These are phyloP conservation scores for Aspergillus puulaauensis DNA, from an alignment of 2,329 filamentous ascomycete genomes.

Conservation along the genomic window DNA sequence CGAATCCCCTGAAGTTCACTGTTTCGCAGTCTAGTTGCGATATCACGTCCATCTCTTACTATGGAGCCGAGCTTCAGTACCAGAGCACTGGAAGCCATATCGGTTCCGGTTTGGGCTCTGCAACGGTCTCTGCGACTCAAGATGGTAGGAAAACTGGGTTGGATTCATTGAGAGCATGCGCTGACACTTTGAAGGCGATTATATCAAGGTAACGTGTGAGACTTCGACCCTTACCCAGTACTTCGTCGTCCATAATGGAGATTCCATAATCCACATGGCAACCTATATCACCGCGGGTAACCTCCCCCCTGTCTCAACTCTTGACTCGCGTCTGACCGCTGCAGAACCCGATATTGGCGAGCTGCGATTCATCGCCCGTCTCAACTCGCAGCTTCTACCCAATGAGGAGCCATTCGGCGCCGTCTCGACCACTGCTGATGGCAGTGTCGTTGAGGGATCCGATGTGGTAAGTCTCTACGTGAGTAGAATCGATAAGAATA, in stretches of 20 bases:
- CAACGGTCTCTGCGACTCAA: conserved; percentile 53
- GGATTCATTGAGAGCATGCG: neutral
- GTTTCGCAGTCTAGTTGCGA: conserved; percentile 59
- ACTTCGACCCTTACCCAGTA: conserved; percentile 65
- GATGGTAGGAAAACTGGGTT: conserved; percentile 21
- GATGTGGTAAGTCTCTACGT: conserved; percentile 43
- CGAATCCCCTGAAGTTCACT: conserved; percentile 52
- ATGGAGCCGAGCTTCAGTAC: conserved; percentile 61
- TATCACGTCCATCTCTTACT: conserved; percentile 63
- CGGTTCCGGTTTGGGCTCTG: conserved; percentile 58
- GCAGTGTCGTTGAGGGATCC: conserved; percentile 56
- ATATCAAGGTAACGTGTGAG: conserved; percentile 62
- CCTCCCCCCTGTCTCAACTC: neutral
- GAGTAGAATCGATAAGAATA: neutral
- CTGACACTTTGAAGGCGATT: conserved; percentile 29
- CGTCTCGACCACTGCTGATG: conserved; percentile 55
- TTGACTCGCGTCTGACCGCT: neutral
- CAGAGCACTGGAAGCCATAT: conserved; percentile 55
- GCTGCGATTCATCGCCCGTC: conserved; percentile 63
- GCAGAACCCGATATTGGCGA: conserved; percentile 57
- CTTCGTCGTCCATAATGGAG: conserved; percentile 60
- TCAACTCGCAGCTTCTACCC: conserved; percentile 53
- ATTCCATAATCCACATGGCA: conserved; percentile 60
- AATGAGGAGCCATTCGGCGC: conserved; percentile 55
- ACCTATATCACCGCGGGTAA: conserved; percentile 57